Base-by-base conservation (phyloP, 352 stramenopile genomes). In the Phytophthora meadii region DNA sequence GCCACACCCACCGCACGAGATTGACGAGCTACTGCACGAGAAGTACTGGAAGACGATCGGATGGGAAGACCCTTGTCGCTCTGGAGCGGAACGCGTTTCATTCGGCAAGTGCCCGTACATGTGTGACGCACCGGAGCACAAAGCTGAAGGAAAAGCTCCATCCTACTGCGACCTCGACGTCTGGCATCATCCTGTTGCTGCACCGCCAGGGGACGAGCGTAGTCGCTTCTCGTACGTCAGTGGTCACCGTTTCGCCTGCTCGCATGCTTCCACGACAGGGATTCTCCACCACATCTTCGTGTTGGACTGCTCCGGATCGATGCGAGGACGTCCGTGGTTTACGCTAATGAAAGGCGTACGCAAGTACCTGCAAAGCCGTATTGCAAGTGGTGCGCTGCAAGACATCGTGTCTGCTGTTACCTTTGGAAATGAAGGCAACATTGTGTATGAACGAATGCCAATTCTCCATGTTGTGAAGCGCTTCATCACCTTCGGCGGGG, bases 41-140 rank as follows among this genome's bases (percentile, higher is more conserved):
- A 63, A 77, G 11, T 87, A 80, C 34, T 87, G 72, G 72, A 76
- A 82, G 44, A 76, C 72, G 4, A 68, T 84, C 12, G 75, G 77
- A 1, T 84, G 77, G 77, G 69, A 87, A 39, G 77, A 87, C n/a
- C 77, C 75, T 3, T 82, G 77, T 50, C 39, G 44, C 19, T 74
- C 60, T 27, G 65, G 60, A 9, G 15, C 22, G 1, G 77, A 84
- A 32, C 67, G 67, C 17, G 53, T 22, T 2, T 9, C 46, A 7
- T 87, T 87, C 54, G 39, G 27, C 0, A 75, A 79, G 45, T 87
- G 77, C 44, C 47, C 61, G 5, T 80, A 66, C 24, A 24, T 68
- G 52, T 86, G 77, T 24, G 55, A 80, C 24, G 65, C 71, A 15
- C 5, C 46, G 2, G 72, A 82, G 9, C 77, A 86, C 56, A 59